Base-by-base conservation (phyloP, 2,329 filamentous ascomycete genomes). In the Lachnellula subtilissima region DNA sequence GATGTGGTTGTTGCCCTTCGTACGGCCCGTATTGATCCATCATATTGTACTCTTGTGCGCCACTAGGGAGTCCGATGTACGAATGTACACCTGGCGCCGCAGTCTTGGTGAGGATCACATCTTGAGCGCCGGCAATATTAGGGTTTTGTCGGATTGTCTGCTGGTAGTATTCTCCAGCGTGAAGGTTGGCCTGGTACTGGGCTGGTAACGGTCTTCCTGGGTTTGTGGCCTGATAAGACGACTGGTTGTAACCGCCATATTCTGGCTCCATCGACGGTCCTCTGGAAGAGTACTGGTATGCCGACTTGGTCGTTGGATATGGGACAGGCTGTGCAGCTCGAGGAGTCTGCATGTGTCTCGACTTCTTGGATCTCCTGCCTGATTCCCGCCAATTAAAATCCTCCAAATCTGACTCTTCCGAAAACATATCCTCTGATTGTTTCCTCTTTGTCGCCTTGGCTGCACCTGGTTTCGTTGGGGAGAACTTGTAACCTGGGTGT, bases 401-500 rank as follows among this genome's bases (percentile, higher is more conserved):
- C n/a, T 77, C 76, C 50, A 76, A 69, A 37, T 78, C 77, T 12
- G 75, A 77, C 5, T 73, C 66, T 6, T 74, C 68, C 23, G 64
- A 76, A 35, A 73, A 70, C 12, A 53, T 49, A 28, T 75, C 71
- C 46, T 73, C 72, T 5, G 65, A 64, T 22, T 64, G 56, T 60
- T 81, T 82, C 63, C 80, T 78, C 64, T 79, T 82, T 39, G 73
- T 63, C 12, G 67, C 68, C 50, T 76, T 74, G 15, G 77, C 72
- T 49, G 57, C 45, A 14, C 65, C 67, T 36, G 78, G 74, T 73
- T 94, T 96, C 65, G 87, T 86, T 1, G 93, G 93, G 2, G 89
- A 88, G 74, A 97, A 99, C 73, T 96, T 97, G 78, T 97, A 99
- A 43, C 85, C 84, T 0, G 94, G 94, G 64, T 96, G 91, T 2